Conservation (phyloP, 345 rosid genomes). For the Eucalyptus fibrosa region DNA sequence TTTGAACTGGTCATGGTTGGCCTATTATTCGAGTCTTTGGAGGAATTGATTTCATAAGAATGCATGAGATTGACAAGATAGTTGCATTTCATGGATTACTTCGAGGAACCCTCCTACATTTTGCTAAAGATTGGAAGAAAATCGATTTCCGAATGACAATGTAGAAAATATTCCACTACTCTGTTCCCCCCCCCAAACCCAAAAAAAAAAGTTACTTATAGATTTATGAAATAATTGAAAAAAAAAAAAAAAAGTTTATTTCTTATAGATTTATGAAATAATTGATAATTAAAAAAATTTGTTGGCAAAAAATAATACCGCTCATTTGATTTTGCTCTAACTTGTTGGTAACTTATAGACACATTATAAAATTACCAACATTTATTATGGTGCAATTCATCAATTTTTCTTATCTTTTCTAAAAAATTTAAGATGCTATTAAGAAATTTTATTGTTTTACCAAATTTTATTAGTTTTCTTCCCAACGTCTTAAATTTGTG, state of each 20-base stretch:
- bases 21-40: background rate
- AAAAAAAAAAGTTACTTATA: background rate
- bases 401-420: background rate
- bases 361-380: background rate
- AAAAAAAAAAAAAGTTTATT: background rate
- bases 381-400: background rate
- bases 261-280: background rate
- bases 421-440: background rate
- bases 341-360: background rate
- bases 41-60: background rate
- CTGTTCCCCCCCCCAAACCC: rapidly evolving
- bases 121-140: background rate
- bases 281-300: background rate
- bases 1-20: background rate
- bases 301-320: background rate
- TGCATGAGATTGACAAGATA: background rate
- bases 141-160: background rate
- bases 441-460: too few species aligned
- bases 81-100: background rate
- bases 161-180: background rate
- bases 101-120: background rate
- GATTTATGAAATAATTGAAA: background rate
- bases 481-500: too few species aligned
- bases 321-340: background rate
- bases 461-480: too few species aligned